Evolutionary conservation across 116 monocot species (phyloP).

Genomic region (Dioscorea cayenensis): DNA sequence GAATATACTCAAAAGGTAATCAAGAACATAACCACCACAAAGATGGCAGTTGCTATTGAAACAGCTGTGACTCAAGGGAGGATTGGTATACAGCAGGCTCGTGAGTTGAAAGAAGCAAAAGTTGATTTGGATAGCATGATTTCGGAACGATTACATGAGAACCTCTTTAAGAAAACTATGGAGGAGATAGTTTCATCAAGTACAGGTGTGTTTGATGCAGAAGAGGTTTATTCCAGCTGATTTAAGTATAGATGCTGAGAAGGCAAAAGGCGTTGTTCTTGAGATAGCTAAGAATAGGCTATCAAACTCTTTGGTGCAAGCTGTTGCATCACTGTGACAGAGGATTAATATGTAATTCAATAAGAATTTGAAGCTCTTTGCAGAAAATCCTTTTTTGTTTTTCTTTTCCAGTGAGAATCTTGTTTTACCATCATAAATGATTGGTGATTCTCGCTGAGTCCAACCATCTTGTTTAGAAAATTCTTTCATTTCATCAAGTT

Average conservation of each 20-base stretch:
- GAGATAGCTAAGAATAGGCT: slow-evolving; percentile 71
- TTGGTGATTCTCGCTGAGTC: too few species aligned
- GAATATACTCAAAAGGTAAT: slow-evolving; percentile 93
- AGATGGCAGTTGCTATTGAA: slow-evolving; percentile 88
- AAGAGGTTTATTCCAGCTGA: slow-evolving; percentile 81
- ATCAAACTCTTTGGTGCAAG: slow-evolving; percentile 81
- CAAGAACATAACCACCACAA: slow-evolving; percentile 88
- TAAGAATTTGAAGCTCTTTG: too few species aligned
- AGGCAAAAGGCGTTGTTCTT: slow-evolving; percentile 67
- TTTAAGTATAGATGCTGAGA: slow-evolving; percentile 58
- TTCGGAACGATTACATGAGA: slow-evolving; percentile 70
- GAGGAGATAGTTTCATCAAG: slow-evolving; percentile 91
- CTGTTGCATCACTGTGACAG: slow-evolving; percentile 75
- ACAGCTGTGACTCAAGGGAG: slow-evolving; percentile 80
- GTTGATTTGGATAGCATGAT: slow-evolving; percentile 85
- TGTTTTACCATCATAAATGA: too few species aligned
- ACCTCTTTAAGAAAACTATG: slow-evolving; percentile 72
- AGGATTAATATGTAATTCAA: slow-evolving; percentile 5
- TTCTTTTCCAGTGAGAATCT: too few species aligned
- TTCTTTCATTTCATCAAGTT: too few species aligned
- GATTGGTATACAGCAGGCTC: slow-evolving; percentile 74
- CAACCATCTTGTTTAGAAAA: too few species aligned
- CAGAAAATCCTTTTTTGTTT: too few species aligned
- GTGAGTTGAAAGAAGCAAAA: slow-evolving; percentile 76
- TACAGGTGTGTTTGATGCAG: slow-evolving; percentile 78